phyloP scores from a whole-genome alignment of 352 stramenopile genomes.

The Phytopythium cucurbitacearum region DNA sequence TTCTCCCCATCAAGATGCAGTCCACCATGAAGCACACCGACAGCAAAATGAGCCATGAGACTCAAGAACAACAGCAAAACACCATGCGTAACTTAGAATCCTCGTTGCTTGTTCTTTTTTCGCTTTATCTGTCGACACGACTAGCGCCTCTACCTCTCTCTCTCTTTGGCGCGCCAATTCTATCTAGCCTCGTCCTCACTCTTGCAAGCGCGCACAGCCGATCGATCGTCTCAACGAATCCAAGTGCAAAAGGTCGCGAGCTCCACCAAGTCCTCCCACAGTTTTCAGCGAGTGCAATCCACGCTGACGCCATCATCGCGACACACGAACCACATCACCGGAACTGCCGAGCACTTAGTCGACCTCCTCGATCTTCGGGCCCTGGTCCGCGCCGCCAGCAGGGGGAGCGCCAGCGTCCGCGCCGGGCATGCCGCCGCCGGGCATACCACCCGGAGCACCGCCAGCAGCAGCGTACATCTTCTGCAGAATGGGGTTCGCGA shows the following conservation, averaged over 20 bases:
- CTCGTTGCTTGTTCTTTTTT: constrained; percentile 1
- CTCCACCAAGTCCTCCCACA: neutral
- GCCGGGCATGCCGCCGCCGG: constrained; percentile 32
- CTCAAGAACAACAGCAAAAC: neutral
- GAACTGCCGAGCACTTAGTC: constrained; percentile 35
- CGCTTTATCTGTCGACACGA: neutral
- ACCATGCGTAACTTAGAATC: neutral
- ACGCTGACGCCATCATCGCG: constrained; percentile 4
- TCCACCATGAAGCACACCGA: no score
- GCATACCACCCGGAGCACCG: constrained; percentile 41
- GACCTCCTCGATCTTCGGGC: constrained; percentile 82
- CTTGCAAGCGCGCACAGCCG: neutral
- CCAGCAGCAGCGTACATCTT: constrained; percentile 72
- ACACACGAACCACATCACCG: neutral
- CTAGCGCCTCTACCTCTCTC: neutral
- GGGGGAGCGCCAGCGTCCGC: constrained; percentile 20
- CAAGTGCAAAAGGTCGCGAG: constrained; percentile 2
- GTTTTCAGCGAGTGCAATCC: constrained; percentile 7
- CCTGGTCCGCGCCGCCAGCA: constrained; percentile 41
- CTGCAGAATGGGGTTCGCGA: constrained; percentile 85
- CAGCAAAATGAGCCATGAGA: no score
- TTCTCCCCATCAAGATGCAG: no score
- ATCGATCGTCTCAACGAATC: neutral
- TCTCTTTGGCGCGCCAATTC: constrained; percentile 1
- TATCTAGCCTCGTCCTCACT: constrained; percentile 2